These are phyloP conservation scores for Suhomyces taliae DNA, from an alignment of 1,139 yeast species.

Conservation along the genomic window DNA sequence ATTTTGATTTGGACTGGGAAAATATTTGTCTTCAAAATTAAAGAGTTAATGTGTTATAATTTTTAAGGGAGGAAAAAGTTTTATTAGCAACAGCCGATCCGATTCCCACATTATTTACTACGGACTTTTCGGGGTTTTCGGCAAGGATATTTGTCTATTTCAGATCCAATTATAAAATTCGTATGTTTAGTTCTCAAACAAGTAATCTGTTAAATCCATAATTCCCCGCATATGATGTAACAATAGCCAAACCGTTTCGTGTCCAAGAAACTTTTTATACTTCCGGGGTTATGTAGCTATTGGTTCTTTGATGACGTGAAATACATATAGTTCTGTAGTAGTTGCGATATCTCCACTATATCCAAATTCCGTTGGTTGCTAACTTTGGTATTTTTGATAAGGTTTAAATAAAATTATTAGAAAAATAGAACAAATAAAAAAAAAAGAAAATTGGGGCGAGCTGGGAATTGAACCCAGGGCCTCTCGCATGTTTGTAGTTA, in stretches of 20 bases:
- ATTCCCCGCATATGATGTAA: conserved; percentile 3
- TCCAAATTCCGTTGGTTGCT: not conserved
- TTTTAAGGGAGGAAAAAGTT: no score
- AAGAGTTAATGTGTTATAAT: no score
- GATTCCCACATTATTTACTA: no score
- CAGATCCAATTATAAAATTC: not conserved
- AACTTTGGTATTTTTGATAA: not conserved
- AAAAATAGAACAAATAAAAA: not conserved
- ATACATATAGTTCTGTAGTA: no score
- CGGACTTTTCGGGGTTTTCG: no score
- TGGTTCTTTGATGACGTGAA: not conserved
- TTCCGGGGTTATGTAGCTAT: not conserved
- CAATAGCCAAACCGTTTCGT: not conserved
- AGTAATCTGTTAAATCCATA: not conserved
- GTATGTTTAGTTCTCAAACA: not conserved
- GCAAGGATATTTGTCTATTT: not conserved
- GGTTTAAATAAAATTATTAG: no score
- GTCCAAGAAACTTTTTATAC: not conserved
- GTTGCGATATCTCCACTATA: not conserved
- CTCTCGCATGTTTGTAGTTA: conserved; percentile 10
- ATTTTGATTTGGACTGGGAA: no score
- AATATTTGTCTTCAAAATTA: no score
- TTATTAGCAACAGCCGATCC: no score
- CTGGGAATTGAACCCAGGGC: conserved; percentile 15
- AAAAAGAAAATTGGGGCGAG: conserved; percentile 8